phyloP scores from a whole-genome alignment of 257 asterid genomes.

The Solanum chiquidenum region DNA sequence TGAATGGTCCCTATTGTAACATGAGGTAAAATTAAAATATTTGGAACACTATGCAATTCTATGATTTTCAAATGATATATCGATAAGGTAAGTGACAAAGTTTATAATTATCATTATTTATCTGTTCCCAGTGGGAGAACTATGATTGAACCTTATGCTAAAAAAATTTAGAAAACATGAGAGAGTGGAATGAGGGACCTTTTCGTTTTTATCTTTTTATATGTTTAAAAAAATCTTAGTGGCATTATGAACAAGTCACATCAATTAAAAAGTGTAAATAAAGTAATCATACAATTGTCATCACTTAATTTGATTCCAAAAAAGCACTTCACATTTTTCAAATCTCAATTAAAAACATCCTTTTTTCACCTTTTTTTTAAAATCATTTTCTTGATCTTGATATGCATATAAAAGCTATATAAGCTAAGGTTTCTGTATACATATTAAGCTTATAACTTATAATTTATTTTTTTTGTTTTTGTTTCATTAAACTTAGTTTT shows the following conservation, averaged over 20 bases:
- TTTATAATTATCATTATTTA: not conserved
- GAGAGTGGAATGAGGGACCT: not conserved
- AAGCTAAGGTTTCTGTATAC: not conserved
- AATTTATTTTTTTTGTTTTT: not conserved
- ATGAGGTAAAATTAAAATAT: not conserved
- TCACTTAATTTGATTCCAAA: not conserved
- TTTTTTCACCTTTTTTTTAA: not conserved
- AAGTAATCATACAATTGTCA: not conserved
- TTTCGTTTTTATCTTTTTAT: not conserved
- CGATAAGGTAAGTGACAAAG: not conserved
- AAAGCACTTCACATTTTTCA: not conserved
- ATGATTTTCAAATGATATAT: not conserved
- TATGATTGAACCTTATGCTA: not conserved
- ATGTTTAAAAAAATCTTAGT: not conserved
- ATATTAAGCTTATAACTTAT: not conserved
- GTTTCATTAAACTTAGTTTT: not conserved
- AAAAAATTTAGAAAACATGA: not conserved
- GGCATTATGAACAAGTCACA: conserved; percentile 2
- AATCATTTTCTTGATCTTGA: not conserved
- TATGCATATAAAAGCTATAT: not conserved
- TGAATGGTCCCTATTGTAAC: not conserved
- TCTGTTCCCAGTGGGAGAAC: not conserved
- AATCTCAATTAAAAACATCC: not conserved
- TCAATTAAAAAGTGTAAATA: conserved; percentile 1
- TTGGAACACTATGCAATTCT: not conserved